Evolutionary conservation across 2,329 filamentous ascomycete genomes (phyloP).

Genomic region (Blastomyces silverae): DNA sequence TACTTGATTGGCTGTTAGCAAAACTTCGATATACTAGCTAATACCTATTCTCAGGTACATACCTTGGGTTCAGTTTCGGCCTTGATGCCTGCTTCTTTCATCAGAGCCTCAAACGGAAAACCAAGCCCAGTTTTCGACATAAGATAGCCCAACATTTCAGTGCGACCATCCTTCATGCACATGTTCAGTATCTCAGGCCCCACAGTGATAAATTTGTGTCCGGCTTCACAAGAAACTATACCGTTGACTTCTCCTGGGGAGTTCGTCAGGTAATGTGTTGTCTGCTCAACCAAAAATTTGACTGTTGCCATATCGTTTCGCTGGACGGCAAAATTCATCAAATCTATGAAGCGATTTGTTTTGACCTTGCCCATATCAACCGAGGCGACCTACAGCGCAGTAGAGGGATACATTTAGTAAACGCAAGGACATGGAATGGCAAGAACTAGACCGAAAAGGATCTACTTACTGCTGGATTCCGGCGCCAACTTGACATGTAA

Average conservation of each 20-base stretch:
- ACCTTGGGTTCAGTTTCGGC: constrained; percentile 46
- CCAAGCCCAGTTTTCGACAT: constrained; percentile 53
- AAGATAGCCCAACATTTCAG: constrained; percentile 54
- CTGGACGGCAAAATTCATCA: constrained; percentile 42
- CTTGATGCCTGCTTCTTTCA: constrained; percentile 58
- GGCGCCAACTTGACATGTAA: neutral
- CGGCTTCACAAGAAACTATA: constrained; percentile 1
- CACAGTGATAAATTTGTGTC: constrained; percentile 23
- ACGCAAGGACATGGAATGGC: neutral
- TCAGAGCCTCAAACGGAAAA: constrained; percentile 59
- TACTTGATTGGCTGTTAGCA: constrained; percentile 42
- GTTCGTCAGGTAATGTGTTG: constrained; percentile 38
- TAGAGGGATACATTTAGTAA: neutral
- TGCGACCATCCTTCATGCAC: constrained; percentile 40
- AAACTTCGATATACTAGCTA: constrained; percentile 11
- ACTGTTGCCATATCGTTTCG: constrained; percentile 49
- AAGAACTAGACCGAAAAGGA: neutral
- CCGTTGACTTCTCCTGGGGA: constrained; percentile 29
- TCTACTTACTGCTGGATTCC: neutral
- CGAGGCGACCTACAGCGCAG: neutral
- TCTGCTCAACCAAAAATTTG: constrained; percentile 50
- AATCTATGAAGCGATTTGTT: neutral
- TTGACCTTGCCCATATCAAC: neutral
- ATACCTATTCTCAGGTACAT: constrained; percentile 5
- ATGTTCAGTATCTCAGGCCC: constrained; percentile 26